Evolutionary conservation across 2,329 filamentous ascomycete genomes (phyloP).

Genomic region (Fusarium sp.): DNA sequence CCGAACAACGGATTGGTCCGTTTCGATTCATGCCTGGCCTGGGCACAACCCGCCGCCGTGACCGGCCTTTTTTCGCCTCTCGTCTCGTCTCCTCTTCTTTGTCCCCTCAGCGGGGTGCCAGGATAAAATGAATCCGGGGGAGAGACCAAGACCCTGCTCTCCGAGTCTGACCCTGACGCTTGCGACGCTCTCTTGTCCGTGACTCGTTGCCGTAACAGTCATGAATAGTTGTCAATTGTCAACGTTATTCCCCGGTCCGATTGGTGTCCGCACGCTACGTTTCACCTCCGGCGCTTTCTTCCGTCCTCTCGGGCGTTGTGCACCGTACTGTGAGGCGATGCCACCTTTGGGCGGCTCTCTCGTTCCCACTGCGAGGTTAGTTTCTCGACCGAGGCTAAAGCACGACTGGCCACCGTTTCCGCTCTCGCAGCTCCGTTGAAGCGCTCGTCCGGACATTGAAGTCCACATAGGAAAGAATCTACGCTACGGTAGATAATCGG

Average conservation of each 20-base stretch:
- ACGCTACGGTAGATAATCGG: background rate
- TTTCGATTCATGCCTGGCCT: slow-evolving; percentile 11
- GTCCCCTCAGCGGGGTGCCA: slow-evolving; percentile 6
- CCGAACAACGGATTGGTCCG: slow-evolving; percentile 17
- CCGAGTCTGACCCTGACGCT: slow-evolving; percentile 1
- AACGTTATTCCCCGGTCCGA: slow-evolving; percentile 30
- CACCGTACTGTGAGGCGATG: background rate
- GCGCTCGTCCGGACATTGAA: slow-evolving; percentile 28
- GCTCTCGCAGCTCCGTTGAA: slow-evolving; percentile 1
- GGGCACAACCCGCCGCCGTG: slow-evolving; percentile 7
- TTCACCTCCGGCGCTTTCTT: slow-evolving; percentile 26
- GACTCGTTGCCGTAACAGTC: slow-evolving; percentile 8
- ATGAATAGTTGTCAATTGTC: slow-evolving; percentile 23
- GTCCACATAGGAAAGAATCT: slow-evolving; percentile 14
- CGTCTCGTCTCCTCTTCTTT: background rate
- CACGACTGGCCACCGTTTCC: slow-evolving; percentile 17
- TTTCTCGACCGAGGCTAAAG: slow-evolving; percentile 3
- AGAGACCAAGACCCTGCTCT: slow-evolving; percentile 9
- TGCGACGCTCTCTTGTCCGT: background rate
- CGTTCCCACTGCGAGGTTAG: background rate
- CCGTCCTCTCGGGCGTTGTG: slow-evolving; percentile 1
- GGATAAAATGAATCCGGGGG: slow-evolving; percentile 35
- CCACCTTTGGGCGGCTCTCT: slow-evolving; percentile 4
- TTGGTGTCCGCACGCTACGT: slow-evolving; percentile 25
- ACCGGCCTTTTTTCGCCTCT: slow-evolving; percentile 11